Percentiles rank a stretch among this genome's conserved stretches.
phyloP scores from a whole-genome alignment of 805 yeast genomes.

The Ogataea corticis region DNA sequence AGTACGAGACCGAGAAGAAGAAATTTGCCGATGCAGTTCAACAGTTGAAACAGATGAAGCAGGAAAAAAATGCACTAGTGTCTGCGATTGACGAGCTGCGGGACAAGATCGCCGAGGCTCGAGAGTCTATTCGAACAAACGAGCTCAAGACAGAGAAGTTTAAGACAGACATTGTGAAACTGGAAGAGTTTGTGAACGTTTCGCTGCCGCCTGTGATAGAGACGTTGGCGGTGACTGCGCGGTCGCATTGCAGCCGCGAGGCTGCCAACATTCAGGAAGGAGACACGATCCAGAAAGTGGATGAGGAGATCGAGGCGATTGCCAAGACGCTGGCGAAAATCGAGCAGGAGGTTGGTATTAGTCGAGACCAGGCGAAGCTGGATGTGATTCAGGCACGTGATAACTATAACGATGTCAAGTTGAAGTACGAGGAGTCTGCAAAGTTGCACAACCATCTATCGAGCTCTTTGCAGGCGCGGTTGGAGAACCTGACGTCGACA shows the following conservation, averaged over 20 bases:
- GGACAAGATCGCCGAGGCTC: constrained; percentile 25
- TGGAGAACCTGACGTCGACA: constrained; percentile 42
- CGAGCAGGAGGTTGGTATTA: constrained; percentile 53
- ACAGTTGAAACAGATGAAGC: constrained; percentile 11
- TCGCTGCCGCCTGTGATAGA: constrained; percentile 31
- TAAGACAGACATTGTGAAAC: constrained; percentile 26
- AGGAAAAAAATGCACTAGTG: constrained; percentile 8
- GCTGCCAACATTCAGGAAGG: constrained; percentile 42
- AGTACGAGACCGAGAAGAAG: constrained; percentile 15
- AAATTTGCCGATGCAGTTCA: constrained; percentile 13
- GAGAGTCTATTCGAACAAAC: constrained; percentile 13
- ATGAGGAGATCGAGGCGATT: constrained; percentile 47
- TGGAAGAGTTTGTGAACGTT: constrained; percentile 28
- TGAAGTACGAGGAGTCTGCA: constrained; percentile 38
- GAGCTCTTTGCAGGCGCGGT: constrained; percentile 44
- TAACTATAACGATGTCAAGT: constrained; percentile 43
- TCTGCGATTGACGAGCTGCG: constrained; percentile 22
- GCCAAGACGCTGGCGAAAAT: constrained; percentile 49
- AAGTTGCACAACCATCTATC: constrained; percentile 31
- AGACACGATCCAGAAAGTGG: constrained; percentile 49
- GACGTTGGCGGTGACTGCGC: constrained; percentile 32
- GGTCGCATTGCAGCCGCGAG: constrained; percentile 46
- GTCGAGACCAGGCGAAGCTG: constrained; percentile 54
- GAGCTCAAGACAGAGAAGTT: constrained; percentile 23
- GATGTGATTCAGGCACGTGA: constrained; percentile 46